Evolutionary conservation across 805 yeast species (phyloP).

Genomic region (Kodamaea kaohsiungensis): DNA sequence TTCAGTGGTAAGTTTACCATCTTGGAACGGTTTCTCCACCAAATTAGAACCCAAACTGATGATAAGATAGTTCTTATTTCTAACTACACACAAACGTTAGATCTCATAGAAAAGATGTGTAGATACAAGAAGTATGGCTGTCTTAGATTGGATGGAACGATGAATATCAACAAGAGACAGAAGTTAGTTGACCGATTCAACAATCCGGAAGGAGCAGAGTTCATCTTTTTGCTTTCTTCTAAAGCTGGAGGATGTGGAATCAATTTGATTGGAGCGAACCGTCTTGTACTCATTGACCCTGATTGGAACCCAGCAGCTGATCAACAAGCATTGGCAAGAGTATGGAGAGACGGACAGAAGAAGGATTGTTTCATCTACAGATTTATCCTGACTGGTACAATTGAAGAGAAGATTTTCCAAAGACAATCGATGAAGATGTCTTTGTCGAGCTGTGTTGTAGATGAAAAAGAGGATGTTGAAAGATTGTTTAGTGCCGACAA

Average conservation of each 20-base stretch:
- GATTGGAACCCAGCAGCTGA: constrained; percentile 99
- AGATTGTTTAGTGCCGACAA: constrained; percentile 83
- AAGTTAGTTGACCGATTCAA: constrained; percentile 89
- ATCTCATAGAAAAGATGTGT: constrained; percentile 85
- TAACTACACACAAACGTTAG: constrained; percentile 92
- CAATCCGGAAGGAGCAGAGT: constrained; percentile 85
- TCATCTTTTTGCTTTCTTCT: constrained; percentile 84
- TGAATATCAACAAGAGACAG: constrained; percentile 90
- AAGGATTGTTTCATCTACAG: constrained; percentile 95
- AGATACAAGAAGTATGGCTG: constrained; percentile 71
- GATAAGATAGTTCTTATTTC: constrained; percentile 95
- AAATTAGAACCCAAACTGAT: constrained; percentile 77
- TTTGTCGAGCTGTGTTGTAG: constrained; percentile 93
- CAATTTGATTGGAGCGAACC: constrained; percentile 92
- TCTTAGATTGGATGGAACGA: constrained; percentile 86
- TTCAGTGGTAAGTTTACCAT: constrained; percentile 85
- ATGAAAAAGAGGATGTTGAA: constrained; percentile 94
- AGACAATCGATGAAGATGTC: constrained; percentile 94
- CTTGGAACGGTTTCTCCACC: constrained; percentile 77
- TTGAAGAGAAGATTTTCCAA: constrained; percentile 95
- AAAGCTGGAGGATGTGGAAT: constrained; percentile 99
- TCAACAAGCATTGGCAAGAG: constrained; percentile 96
- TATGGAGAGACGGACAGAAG: constrained; percentile 99
- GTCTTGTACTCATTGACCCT: constrained; percentile 81
- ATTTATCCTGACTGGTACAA: constrained; percentile 91